phyloP scores from a whole-genome alignment of 352 stramenopile species.

The Phytophthora sp. region DNA sequence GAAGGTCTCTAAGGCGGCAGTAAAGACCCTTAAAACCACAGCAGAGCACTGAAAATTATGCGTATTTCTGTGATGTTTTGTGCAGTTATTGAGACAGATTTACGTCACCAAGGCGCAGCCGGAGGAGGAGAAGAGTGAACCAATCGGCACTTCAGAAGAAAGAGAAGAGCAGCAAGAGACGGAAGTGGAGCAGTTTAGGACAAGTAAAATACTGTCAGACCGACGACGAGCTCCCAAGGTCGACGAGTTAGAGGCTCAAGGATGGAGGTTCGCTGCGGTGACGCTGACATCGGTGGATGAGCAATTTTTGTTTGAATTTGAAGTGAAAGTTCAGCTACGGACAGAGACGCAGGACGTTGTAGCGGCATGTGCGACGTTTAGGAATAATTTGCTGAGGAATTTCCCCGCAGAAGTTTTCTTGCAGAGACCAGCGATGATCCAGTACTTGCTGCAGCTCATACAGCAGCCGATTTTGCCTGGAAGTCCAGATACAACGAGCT shows the following conservation, averaged over 20 bases:
- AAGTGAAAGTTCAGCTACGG: conserved; percentile 70
- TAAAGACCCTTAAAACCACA: background rate
- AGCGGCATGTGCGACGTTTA: conserved; percentile 51
- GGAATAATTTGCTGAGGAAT: conserved; percentile 61
- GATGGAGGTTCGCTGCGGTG: conserved; percentile 68
- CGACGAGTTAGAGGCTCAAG: conserved; percentile 35
- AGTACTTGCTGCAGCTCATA: conserved; percentile 70
- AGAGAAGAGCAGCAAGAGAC: background rate
- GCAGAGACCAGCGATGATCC: conserved; percentile 57
- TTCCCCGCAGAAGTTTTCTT: conserved; percentile 79
- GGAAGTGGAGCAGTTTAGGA: background rate
- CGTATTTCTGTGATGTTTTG: conserved; percentile 9
- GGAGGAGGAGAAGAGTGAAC: background rate
- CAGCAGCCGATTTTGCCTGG: conserved; percentile 61
- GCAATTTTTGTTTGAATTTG: conserved; percentile 80
- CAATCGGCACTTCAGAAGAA: background rate
- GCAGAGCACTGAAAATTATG: conserved; percentile 11
- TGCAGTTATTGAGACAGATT: conserved; percentile 50
- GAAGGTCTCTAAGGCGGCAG: conserved; percentile 37
- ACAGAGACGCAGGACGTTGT: conserved; percentile 59
- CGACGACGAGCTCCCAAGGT: conserved; percentile 19
- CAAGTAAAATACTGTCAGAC: conserved; percentile 1
- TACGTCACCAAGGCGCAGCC: conserved; percentile 34
- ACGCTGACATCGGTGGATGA: conserved; percentile 65
- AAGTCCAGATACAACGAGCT: conserved; percentile 3